phyloP scores from a whole-genome alignment of 2,329 filamentous ascomycete genomes.

The Fusarium euwallaceae region DNA sequence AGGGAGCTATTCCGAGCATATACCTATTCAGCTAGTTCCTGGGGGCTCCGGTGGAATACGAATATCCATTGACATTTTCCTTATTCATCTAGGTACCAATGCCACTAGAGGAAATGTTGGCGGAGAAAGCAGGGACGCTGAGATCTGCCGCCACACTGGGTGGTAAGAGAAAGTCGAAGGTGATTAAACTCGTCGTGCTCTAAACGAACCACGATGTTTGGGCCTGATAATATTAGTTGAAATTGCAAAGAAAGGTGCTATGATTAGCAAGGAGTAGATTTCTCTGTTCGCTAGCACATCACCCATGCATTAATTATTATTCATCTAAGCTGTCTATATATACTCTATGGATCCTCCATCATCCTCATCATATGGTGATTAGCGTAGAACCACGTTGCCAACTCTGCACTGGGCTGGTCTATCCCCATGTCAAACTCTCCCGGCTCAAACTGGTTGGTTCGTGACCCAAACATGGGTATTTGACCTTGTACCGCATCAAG shows the following conservation, averaged over 20 bases:
- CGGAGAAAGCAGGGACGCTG: too few species aligned
- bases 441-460: background rate
- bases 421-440: conserved; percentile 1
- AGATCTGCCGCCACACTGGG: too few species aligned
- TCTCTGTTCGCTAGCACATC: too few species aligned
- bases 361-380: conserved; percentile 24
- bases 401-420: background rate
- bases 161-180: too few species aligned
- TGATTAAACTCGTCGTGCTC: too few species aligned
- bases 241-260: too few species aligned
- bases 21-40: background rate
- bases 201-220: too few species aligned
- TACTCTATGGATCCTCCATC: conserved; percentile 9
- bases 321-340: background rate
- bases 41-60: background rate
- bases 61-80: background rate
- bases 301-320: too few species aligned
- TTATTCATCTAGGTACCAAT: background rate
- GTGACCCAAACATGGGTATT: background rate
- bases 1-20: background rate
- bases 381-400: conserved; percentile 17
- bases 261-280: too few species aligned
- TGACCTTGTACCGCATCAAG: background rate
- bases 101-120: too few species aligned
- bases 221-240: too few species aligned